Evolutionary conservation across 1,284 basidiomycete species (phyloP).

Genomic region (Mycena sp.): DNA sequence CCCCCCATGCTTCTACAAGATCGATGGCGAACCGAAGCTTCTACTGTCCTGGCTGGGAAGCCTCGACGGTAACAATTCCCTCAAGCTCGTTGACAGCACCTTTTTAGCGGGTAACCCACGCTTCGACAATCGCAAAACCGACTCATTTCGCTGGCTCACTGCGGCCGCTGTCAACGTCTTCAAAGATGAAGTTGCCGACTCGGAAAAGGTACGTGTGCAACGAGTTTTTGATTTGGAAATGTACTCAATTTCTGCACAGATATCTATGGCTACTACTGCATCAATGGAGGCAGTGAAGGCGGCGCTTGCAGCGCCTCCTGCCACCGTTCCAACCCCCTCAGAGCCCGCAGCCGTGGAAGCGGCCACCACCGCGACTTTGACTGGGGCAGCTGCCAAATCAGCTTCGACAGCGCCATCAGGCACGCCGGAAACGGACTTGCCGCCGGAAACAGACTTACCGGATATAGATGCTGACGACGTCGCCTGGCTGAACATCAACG

Average conservation of each 20-base stretch:
- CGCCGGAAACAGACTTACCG: background rate
- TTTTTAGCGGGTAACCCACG: slow-evolving; percentile 32
- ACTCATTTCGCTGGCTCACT: slow-evolving; percentile 30
- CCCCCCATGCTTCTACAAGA: slow-evolving; percentile 28
- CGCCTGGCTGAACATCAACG: slow-evolving; percentile 24
- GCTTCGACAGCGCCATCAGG: background rate
- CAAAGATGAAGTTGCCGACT: slow-evolving; percentile 41
- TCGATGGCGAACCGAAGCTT: slow-evolving; percentile 35
- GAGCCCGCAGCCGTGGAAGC: too few species aligned
- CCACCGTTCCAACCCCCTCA: too few species aligned
- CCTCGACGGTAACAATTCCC: slow-evolving; percentile 48
- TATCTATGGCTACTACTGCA: too few species aligned
- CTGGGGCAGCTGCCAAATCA: too few species aligned
- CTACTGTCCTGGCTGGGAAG: slow-evolving; percentile 31
- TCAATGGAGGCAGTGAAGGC: too few species aligned
- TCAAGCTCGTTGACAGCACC: slow-evolving; percentile 40
- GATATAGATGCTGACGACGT: slow-evolving; percentile 4
- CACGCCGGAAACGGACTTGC: too few species aligned
- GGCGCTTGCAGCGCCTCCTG: too few species aligned
- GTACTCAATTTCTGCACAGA: too few species aligned
- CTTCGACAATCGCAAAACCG: slow-evolving; percentile 1
- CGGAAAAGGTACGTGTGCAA: slow-evolving; percentile 4
- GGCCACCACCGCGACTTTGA: too few species aligned
- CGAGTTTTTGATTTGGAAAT: background rate
- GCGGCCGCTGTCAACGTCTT: slow-evolving; percentile 38